phyloP scores from a whole-genome alignment of 768 basidiomycete genomes.

The Rhizopogon sp. region DNA sequence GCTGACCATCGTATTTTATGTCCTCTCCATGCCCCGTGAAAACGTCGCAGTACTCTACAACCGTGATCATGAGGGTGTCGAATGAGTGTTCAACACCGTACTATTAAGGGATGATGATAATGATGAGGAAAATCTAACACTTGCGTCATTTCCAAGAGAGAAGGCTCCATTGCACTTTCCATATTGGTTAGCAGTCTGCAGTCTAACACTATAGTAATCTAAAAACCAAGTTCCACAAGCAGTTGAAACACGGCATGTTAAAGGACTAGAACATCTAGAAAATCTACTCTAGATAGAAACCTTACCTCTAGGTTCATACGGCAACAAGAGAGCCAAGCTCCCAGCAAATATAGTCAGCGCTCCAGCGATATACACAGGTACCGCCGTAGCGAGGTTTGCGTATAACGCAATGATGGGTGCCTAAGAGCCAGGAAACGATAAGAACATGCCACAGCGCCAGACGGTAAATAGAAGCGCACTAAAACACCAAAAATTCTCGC shows the following conservation, averaged over 20 bases:
- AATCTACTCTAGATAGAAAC: slow-evolving; percentile 47
- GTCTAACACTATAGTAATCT: neutral
- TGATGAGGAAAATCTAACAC: too few species aligned
- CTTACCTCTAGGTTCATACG: slow-evolving; percentile 73
- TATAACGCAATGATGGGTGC: slow-evolving; percentile 71
- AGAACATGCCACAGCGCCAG: neutral
- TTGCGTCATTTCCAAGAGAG: too few species aligned
- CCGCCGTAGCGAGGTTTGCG: slow-evolving; percentile 56
- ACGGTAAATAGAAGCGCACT: slow-evolving; percentile 31
- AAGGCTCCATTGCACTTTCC: neutral
- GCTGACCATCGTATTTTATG: too few species aligned
- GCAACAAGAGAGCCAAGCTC: slow-evolving; percentile 53
- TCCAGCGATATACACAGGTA: slow-evolving; percentile 70
- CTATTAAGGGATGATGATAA: too few species aligned
- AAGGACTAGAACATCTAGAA: neutral
- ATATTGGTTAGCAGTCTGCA: neutral
- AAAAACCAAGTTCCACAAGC: neutral
- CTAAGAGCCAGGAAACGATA: slow-evolving; percentile 25
- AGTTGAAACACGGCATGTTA: neutral
- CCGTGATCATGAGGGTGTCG: too few species aligned
- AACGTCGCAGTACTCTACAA: too few species aligned
- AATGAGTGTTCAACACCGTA: too few species aligned
- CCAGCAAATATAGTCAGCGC: slow-evolving; percentile 60
- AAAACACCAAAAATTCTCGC: slow-evolving; percentile 65
- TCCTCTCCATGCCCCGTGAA: too few species aligned